Evolutionary conservation across 2,329 filamentous ascomycete species (phyloP).

Genomic region (Didymellaceae sp.): DNA sequence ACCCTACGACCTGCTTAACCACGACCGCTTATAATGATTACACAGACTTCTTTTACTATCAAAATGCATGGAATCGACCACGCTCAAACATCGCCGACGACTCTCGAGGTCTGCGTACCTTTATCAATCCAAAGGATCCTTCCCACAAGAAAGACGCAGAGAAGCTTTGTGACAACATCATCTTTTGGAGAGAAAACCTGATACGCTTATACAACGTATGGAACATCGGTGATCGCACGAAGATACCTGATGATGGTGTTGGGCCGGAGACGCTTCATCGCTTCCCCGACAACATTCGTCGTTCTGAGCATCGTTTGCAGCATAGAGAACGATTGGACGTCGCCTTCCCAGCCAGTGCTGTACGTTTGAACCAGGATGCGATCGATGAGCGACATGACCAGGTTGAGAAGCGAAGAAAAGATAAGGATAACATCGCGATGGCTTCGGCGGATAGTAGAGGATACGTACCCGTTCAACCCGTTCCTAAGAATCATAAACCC

Average conservation of each 20-base stretch:
- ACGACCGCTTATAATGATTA: neutral
- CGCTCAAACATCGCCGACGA: neutral
- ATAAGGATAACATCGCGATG: neutral
- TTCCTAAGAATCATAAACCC: neutral
- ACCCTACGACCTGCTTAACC: too few species aligned
- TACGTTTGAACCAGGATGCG: neutral
- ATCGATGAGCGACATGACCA: neutral
- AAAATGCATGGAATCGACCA: slow-evolving; percentile 2
- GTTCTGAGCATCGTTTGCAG: neutral
- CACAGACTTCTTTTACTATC: slow-evolving; percentile 2
- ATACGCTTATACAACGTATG: neutral
- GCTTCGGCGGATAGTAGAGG: neutral
- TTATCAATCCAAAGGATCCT: too few species aligned
- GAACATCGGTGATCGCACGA: neutral
- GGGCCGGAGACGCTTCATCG: neutral
- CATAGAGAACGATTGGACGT: neutral
- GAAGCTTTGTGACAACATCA: too few species aligned
- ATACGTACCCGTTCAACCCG: neutral
- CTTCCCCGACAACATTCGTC: slow-evolving; percentile 3
- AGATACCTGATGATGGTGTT: neutral
- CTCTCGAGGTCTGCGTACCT: too few species aligned
- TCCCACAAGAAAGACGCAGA: too few species aligned
- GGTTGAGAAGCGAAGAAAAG: neutral
- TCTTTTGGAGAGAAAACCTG: neutral
- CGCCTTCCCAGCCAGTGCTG: neutral